Evolutionary conservation across 1,284 basidiomycete species (phyloP), one percentile per base, ranked within the genome.

Genomic region (Sutorius eximius): DNA sequence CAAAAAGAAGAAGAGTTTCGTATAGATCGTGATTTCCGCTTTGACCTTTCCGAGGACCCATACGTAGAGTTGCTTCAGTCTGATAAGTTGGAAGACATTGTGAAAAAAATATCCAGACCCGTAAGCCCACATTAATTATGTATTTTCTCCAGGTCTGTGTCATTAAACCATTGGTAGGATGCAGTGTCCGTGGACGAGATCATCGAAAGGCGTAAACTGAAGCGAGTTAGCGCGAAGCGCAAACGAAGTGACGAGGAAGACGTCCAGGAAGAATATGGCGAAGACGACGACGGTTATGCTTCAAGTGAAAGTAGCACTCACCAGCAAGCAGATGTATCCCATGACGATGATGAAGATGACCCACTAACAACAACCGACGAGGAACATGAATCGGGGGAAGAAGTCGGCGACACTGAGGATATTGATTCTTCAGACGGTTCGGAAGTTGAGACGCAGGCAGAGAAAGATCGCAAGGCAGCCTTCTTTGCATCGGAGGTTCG

Each of bases 101-200:
- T 89, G 12, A 82, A 83, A 68, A 78, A 75, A 52, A 83, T 85
- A 12, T 79, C 79, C 37, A 86, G 84, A 68, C 82, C 82, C 53
- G 90, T 93, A 67, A 62, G 86, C 30, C 44, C 33, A n/a, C 18
- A 6, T 12, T 24, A 10, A 9, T 29, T 18, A 15, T 34, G 36
- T 42, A 41, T 49, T 46, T 55, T 27, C 24, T 27, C 24, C 42
- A 53, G 46, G 30, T 55, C 47, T 53, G 52, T 47, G 51, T 57
- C 18, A 40, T 56, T 57, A 43, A 58, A 58, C 53, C 38, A 42
- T 29, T 20, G 51, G n/a, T 58, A 92, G 88, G 78, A 83, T 66
- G 86, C 89, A 15, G 83, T 97, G 46, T 93, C 89, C 43, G 87
- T 98, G 11, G 92, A 97, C 73, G 93, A 97, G 67, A 97, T 96